phyloP scores from a whole-genome alignment of 352 stramenopile genomes.

The Ophiocytium majus region DNA sequence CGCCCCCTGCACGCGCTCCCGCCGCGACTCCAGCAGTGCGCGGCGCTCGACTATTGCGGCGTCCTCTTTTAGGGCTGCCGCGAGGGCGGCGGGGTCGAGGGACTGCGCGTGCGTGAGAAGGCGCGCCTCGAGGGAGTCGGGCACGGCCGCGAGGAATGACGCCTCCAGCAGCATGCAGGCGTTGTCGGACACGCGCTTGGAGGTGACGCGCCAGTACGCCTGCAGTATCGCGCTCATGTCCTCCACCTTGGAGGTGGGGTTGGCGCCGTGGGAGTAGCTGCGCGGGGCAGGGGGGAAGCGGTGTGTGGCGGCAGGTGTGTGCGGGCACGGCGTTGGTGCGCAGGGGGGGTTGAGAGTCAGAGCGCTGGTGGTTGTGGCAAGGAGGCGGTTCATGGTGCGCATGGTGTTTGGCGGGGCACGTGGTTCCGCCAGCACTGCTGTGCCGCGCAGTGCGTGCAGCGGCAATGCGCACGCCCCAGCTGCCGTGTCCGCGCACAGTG shows the following conservation, averaged over 20 bases:
- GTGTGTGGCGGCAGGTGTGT: no score
- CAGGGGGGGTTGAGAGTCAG: no score
- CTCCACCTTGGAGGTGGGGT: slow-evolving; percentile 57
- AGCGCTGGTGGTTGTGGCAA: no score
- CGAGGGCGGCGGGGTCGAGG: neutral
- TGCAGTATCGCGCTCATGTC: slow-evolving; percentile 62
- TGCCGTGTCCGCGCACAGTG: no score
- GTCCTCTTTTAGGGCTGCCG: slow-evolving; percentile 36
- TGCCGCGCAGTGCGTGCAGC: no score
- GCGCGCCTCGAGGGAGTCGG: slow-evolving; percentile 36
- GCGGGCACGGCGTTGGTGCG: no score
- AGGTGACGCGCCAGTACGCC: slow-evolving; percentile 56
- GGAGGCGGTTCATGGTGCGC: no score
- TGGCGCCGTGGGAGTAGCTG: slow-evolving; percentile 54
- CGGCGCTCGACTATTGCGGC: slow-evolving; percentile 45
- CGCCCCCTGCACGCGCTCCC: slow-evolving; percentile 30
- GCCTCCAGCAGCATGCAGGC: slow-evolving; percentile 55
- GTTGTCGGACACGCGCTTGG: slow-evolving; percentile 54
- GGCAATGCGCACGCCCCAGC: no score
- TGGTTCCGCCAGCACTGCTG: no score
- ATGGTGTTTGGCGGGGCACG: no score
- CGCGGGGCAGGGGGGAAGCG: no score
- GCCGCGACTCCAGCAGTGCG: slow-evolving; percentile 40
- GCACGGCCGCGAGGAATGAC: slow-evolving; percentile 44
- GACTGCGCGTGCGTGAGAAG: slow-evolving; percentile 40